These are phyloP conservation scores for Trichoderma sp. DNA, from an alignment of 2,329 filamentous ascomycete species.

Conservation along the genomic window DNA sequence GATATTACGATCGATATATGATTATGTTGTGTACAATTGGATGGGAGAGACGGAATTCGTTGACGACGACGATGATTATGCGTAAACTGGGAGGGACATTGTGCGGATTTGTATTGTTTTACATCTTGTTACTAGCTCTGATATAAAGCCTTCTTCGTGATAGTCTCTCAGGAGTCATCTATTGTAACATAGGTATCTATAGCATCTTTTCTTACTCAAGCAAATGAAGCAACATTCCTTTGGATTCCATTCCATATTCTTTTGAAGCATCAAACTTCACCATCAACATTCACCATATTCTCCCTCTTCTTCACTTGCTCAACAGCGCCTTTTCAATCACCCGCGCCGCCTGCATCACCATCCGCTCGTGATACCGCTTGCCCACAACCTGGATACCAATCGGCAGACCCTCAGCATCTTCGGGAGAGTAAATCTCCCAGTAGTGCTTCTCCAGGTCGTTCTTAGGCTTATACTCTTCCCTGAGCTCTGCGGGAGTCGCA, in stretches of 20 bases:
- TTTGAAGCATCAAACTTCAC: neutral
- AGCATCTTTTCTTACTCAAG: neutral
- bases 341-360: conserved; percentile 9
- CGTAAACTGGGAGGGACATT: neutral
- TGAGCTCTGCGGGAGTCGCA: neutral
- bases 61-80: neutral
- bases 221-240: neutral
- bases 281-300: neutral
- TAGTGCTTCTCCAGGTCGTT: conserved; percentile 15
- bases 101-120: neutral
- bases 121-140: neutral
- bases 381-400: conserved; percentile 6
- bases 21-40: neutral
- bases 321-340: conserved; percentile 6
- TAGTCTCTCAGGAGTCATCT: neutral
- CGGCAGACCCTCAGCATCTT: neutral
- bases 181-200: neutral
- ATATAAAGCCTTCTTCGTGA: neutral
- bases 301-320: neutral
- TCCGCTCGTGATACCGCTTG: conserved; percentile 9
- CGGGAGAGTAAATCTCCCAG: conserved; percentile 4
- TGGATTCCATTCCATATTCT: neutral
- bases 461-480: conserved; percentile 7
- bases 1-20: neutral
- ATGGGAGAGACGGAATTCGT: neutral